phyloP scores from a whole-genome alignment of 169 alveolate genomes.

The Plasmodium gonderi region DNA sequence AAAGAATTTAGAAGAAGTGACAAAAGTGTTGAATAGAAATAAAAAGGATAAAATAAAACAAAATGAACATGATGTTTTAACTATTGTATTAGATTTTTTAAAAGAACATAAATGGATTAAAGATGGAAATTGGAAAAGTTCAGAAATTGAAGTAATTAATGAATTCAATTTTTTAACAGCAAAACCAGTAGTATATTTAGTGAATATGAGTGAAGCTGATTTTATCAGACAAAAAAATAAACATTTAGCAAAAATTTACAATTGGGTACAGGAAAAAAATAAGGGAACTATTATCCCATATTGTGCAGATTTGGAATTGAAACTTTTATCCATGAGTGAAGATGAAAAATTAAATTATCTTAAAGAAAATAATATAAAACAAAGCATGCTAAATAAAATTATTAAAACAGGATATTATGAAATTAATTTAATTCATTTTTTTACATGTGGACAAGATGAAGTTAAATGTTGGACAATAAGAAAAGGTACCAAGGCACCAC shows the following conservation, averaged over 20 bases:
- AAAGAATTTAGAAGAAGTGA: conserved; percentile 92
- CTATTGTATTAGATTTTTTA: conserved; percentile 88
- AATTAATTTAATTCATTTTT: conserved; percentile 95
- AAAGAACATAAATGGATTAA: conserved; percentile 92
- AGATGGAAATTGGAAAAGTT: conserved; percentile 92
- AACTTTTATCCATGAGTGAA: conserved; percentile 91
- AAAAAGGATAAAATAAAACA: conserved; percentile 92
- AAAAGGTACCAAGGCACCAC: conserved; percentile 96
- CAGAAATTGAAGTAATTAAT: conserved; percentile 92
- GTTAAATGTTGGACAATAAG: conserved; percentile 99
- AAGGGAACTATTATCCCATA: conserved; percentile 98
- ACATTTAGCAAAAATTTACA: conserved; percentile 94
- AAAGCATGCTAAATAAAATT: conserved; percentile 94
- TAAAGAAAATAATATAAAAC: conserved; percentile 86
- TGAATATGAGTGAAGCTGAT: conserved; percentile 95
- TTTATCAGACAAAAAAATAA: conserved; percentile 97
- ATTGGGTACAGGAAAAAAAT: conserved; percentile 97
- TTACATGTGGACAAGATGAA: conserved; percentile 99
- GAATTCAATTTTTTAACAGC: conserved; percentile 97
- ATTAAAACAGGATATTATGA: conserved; percentile 97
- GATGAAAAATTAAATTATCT: conserved; percentile 85
- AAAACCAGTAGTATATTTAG: conserved; percentile 98
- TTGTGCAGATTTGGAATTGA: conserved; percentile 97
- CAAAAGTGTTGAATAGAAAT: conserved; percentile 92
- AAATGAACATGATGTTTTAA: conserved; percentile 93